Evolutionary conservation across 73 alveolate genomes (phyloP).

Genomic region (Paramecium biaurelia): DNA sequence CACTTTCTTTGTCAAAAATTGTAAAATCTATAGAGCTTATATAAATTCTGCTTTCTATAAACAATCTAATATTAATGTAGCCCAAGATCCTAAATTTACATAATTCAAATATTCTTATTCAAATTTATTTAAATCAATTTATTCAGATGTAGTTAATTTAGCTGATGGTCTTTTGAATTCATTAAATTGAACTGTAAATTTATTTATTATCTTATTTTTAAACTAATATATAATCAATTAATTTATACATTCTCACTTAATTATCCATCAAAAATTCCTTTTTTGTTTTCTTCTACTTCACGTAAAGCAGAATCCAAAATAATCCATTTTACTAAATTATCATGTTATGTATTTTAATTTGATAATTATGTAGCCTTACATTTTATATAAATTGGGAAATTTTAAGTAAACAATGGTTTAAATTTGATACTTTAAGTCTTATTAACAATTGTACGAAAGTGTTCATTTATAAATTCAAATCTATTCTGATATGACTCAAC

Average conservation of each 20-base stretch:
- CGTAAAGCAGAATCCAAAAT: conserved; percentile 53
- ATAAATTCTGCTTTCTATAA: neutral
- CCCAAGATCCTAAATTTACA: neutral
- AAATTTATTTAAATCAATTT: neutral
- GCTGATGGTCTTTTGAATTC: conserved; percentile 40
- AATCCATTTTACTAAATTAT: conserved; percentile 51
- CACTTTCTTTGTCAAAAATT: neutral
- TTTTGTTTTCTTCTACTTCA: neutral
- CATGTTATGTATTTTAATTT: neutral
- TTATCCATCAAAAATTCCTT: neutral
- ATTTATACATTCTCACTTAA: neutral
- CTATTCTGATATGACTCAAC: neutral
- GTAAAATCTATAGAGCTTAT: neutral
- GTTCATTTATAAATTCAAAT: conserved; percentile 50
- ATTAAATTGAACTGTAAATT: neutral
- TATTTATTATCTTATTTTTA: conserved; percentile 25
- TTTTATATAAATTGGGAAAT: neutral
- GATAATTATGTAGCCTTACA: neutral
- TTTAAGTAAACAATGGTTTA: neutral
- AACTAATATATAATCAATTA: neutral
- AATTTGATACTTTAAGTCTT: neutral
- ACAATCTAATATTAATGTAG: neutral
- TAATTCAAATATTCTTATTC: neutral
- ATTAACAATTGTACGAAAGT: neutral
- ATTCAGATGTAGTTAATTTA: neutral